Percentiles rank a stretch among this genome's conserved stretches.
Conservation (phyloP, 345 rosid species). For the Hibiscus tridactylites region DNA sequence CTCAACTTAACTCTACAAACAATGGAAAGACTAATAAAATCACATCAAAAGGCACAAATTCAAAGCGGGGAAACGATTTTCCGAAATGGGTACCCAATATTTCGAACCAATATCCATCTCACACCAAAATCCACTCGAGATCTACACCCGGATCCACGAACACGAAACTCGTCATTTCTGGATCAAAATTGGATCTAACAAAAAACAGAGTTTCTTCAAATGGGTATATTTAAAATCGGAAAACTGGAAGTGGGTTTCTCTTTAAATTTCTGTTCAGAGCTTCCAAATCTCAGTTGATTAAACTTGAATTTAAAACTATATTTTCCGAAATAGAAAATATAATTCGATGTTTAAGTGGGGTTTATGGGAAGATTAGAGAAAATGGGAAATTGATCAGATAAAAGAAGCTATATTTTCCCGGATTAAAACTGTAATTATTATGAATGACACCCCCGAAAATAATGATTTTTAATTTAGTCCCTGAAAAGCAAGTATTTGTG, state of each 20-base stretch:
- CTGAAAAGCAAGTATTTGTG: background rate
- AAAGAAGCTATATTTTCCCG: background rate
- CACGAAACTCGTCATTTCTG: constrained; percentile 5
- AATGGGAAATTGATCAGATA: background rate
- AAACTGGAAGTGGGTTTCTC: background rate
- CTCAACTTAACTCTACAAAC: background rate
- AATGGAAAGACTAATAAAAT: constrained; percentile 12
- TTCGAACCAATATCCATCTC: background rate
- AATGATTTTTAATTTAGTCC: background rate
- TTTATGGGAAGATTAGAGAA: background rate
- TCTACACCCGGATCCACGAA: constrained; percentile 17
- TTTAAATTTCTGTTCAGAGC: background rate
- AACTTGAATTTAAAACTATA: background rate
- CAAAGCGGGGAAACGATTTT: constrained; percentile 8
- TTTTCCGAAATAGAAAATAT: background rate
- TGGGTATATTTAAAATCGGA: background rate
- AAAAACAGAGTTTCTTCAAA: background rate
- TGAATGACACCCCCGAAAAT: background rate
- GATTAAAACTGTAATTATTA: background rate
- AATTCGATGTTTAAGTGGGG: background rate
- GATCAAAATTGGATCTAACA: constrained; percentile 5
- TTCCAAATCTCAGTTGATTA: background rate
- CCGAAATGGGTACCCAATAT: constrained; percentile 15
- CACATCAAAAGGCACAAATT: constrained; percentile 23
- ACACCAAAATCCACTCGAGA: constrained; percentile 13